Percentiles rank a stretch among this genome's conserved stretches.
phyloP scores from a whole-genome alignment of 139 green algal genomes.

The Haematococcus lacustris region DNA sequence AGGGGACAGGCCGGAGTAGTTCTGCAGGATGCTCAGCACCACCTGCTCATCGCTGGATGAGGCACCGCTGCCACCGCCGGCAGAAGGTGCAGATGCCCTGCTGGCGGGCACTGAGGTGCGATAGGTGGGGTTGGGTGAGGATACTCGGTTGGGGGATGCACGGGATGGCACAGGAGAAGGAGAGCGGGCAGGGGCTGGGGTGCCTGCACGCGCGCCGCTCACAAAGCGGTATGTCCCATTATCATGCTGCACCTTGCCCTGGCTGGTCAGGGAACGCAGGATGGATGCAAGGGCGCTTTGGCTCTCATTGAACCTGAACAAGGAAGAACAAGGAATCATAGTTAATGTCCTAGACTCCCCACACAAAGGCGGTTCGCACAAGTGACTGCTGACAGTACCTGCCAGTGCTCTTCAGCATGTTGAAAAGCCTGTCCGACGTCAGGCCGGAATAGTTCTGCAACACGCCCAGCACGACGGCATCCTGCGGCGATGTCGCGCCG shows the following conservation, averaged over 20 bases:
- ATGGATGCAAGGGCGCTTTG: background rate
- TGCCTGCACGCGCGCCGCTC: background rate
- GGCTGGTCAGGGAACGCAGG: background rate
- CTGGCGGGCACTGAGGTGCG: background rate
- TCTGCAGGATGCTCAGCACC: conserved; percentile 4
- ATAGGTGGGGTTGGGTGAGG: background rate
- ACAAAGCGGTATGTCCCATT: conserved; percentile 5
- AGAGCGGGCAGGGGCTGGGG: background rate
- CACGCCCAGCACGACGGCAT: conserved; percentile 3
- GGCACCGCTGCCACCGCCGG: background rate
- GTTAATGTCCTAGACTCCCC: too few species aligned
- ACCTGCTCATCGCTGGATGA: background rate
- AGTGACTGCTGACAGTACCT: background rate
- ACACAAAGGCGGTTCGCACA: too few species aligned
- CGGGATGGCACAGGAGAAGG: background rate
- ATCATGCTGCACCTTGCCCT: conserved; percentile 2
- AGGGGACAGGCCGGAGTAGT: conserved; percentile 6
- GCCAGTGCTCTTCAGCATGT: conserved; percentile 9
- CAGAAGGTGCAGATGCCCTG: background rate
- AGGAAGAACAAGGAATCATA: background rate
- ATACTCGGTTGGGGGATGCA: too few species aligned
- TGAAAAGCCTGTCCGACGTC: conserved; percentile 1
- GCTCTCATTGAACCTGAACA: conserved; percentile 8
- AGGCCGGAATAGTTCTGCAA: conserved; percentile 11
- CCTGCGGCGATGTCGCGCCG: background rate